A percentile compares a stretch with the other conserved stretches of the same genome.
These are phyloP conservation scores for Didymella exigua DNA, from an alignment of 2,329 filamentous ascomycete genomes.

Conservation along the genomic window DNA sequence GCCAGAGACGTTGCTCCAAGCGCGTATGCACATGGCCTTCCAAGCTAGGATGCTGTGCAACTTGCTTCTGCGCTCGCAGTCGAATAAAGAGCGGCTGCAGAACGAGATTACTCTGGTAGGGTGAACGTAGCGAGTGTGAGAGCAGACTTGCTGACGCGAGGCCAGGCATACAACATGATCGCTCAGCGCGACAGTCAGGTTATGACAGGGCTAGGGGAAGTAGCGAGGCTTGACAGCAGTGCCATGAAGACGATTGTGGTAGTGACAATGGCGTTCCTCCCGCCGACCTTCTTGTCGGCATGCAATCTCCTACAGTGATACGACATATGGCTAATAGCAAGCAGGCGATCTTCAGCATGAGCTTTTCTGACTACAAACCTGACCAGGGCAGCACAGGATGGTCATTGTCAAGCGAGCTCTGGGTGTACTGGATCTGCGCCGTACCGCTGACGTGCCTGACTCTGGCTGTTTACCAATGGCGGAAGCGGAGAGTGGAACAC, in stretches of 20 bases:
- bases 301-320: background rate
- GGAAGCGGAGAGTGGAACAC: no score
- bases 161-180: conserved; percentile 28
- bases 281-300: conserved; percentile 28
- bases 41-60: conserved; percentile 21
- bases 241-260: conserved; percentile 26
- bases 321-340: conserved; percentile 3
- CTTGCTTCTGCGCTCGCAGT: conserved; percentile 15
- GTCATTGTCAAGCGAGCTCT: conserved; percentile 26
- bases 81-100: conserved; percentile 26
- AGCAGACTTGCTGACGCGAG: no score
- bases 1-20: no score
- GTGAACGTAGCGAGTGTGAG: no score
- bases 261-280: conserved; percentile 30
- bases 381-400: conserved; percentile 6
- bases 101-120: conserved; percentile 27
- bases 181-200: conserved; percentile 25
- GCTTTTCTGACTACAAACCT: conserved; percentile 27
- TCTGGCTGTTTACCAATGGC: conserved; percentile 18
- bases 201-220: conserved; percentile 22
- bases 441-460: conserved; percentile 24
- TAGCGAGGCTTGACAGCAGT: conserved; percentile 20
- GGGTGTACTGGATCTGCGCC: conserved; percentile 27
- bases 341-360: conserved; percentile 32
- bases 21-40: conserved; percentile 6